Conservation (phyloP, 2,329 filamentous ascomycete species). For the Fusarium oxysporum region DNA sequence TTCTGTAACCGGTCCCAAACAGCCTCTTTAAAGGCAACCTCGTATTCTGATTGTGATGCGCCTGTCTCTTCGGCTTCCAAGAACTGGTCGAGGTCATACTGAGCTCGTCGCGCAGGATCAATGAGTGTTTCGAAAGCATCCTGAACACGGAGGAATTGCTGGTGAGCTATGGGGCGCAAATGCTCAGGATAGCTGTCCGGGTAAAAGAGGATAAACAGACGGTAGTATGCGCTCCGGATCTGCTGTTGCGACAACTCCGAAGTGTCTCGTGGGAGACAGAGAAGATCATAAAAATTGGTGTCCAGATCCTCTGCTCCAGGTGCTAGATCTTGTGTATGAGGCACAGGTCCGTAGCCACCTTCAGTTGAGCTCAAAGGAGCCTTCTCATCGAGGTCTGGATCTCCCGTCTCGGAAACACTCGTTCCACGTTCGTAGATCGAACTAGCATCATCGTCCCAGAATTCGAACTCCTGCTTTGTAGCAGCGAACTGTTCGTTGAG, state of each 20-base stretch:
- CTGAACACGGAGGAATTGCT: conserved; percentile 56
- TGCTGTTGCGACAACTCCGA: conserved; percentile 47
- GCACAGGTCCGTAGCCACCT: conserved; percentile 1
- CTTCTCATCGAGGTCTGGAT: conserved; percentile 29
- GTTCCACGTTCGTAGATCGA: conserved; percentile 54
- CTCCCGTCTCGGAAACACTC: conserved; percentile 39
- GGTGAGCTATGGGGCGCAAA: conserved; percentile 53
- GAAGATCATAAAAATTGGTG: conserved; percentile 58
- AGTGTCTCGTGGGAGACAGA: conserved; percentile 55
- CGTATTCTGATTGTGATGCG: conserved; percentile 28
- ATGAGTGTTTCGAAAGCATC: conserved; percentile 62
- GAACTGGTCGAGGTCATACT: conserved; percentile 54
- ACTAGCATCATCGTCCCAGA: conserved; percentile 61
- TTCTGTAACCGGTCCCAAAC: conserved; percentile 36
- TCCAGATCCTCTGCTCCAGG: conserved; percentile 22
- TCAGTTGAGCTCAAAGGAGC: conserved; percentile 25
- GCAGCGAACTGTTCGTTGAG: conserved; percentile 61
- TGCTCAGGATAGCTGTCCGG: conserved; percentile 56
- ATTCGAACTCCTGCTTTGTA: conserved; percentile 59
- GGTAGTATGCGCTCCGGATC: conserved; percentile 58
- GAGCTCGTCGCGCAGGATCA: conserved; percentile 55
- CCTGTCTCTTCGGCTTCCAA: conserved; percentile 37
- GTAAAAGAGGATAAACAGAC: conserved; percentile 59
- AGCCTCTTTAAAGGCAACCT: conserved; percentile 36
- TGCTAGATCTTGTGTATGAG: background rate